Conservation (phyloP, 306 rosid genomes). For the Prunus mira region DNA sequence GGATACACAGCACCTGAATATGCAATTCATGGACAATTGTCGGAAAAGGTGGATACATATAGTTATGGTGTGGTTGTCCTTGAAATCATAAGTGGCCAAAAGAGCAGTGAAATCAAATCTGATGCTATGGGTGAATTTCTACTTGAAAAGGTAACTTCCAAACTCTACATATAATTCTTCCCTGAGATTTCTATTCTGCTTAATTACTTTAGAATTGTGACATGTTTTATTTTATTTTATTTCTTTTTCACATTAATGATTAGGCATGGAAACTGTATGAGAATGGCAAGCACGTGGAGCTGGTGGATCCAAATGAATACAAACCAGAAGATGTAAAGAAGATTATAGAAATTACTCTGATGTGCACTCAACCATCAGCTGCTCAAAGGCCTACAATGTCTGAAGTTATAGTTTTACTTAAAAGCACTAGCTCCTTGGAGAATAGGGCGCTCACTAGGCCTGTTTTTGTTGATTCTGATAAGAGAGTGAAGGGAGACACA, state of each 20-base stretch:
- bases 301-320: slow-evolving; percentile 48
- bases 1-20: slow-evolving; percentile 80
- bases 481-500: slow-evolving; percentile 22
- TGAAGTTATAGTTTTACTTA: slow-evolving; percentile 50
- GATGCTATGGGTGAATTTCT: slow-evolving; percentile 52
- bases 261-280: slow-evolving; percentile 63
- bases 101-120: slow-evolving; percentile 39
- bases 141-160: slow-evolving; percentile 49
- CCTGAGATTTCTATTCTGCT: neutral
- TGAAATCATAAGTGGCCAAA: slow-evolving; percentile 63
- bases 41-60: slow-evolving; percentile 67
- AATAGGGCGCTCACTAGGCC: slow-evolving; percentile 47
- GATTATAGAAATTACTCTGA: slow-evolving; percentile 43
- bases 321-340: slow-evolving; percentile 52
- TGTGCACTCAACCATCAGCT: slow-evolving; percentile 62
- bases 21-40: slow-evolving; percentile 70
- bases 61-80: slow-evolving; percentile 69
- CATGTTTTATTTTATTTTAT: neutral
- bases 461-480: slow-evolving; percentile 47
- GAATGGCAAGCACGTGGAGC: slow-evolving; percentile 34
- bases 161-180: neutral
- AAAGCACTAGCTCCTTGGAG: slow-evolving; percentile 32
- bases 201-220: too few relatives aligned
- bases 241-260: neutral
- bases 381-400: slow-evolving; percentile 65